Conservation (phyloP, 164 flowering plant species). For the Saururus chinensis region DNA sequence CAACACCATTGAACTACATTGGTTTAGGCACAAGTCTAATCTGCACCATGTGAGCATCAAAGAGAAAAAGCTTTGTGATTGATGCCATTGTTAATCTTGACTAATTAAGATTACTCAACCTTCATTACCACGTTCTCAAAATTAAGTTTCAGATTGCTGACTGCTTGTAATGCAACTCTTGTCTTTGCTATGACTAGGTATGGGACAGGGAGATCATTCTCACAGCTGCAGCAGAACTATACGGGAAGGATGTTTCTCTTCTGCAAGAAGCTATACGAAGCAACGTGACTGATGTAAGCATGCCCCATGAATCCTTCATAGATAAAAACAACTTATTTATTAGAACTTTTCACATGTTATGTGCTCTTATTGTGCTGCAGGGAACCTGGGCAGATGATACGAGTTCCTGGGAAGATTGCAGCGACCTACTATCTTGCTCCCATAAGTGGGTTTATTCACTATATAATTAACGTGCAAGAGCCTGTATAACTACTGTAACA, state of each 20-base stretch:
- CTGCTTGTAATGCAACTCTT: neutral
- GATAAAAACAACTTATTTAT: neutral
- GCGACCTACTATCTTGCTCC: slow-evolving; percentile 49
- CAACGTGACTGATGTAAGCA: slow-evolving; percentile 65
- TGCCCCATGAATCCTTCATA: neutral
- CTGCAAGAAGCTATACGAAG: slow-evolving; percentile 50
- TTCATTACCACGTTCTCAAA: neutral
- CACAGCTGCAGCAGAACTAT: slow-evolving; percentile 54
- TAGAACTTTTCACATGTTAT: no score
- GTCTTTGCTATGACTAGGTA: slow-evolving; percentile 34
- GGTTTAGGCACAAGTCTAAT: slow-evolving; percentile 90
- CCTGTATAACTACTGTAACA: neutral
- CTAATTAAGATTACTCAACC: no score
- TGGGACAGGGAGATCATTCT: slow-evolving; percentile 95
- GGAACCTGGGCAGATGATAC: slow-evolving; percentile 67
- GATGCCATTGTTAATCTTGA: neutral
- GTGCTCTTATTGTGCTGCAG: slow-evolving; percentile 17
- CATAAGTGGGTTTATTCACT: slow-evolving; percentile 32
- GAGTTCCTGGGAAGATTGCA: slow-evolving; percentile 59
- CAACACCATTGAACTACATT: slow-evolving; percentile 61
- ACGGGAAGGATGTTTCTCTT: slow-evolving; percentile 53
- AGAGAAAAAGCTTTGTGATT: no score
- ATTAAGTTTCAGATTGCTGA: neutral
- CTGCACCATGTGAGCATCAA: slow-evolving; percentile 74
- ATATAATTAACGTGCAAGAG: neutral